Evolutionary conservation across 352 stramenopile species (phyloP).

Genomic region (Globisporangium radiosum): DNA sequence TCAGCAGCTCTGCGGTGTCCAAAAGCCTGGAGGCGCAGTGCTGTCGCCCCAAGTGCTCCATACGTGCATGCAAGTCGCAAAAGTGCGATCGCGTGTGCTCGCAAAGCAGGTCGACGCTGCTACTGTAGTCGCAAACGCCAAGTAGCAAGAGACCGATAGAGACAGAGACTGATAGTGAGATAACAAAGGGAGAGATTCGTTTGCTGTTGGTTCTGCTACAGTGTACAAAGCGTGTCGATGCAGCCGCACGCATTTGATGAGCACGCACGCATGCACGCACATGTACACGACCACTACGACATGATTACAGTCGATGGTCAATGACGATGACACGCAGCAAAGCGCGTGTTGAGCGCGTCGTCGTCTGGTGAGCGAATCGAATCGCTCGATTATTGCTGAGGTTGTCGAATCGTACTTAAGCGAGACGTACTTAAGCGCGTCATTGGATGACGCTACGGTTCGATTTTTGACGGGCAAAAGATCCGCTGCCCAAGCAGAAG

Average conservation of each 20-base stretch:
- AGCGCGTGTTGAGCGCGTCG: too few relatives aligned
- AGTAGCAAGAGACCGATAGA: background rate
- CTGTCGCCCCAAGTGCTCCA: slow-evolving; percentile 45
- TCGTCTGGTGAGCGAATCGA: too few relatives aligned
- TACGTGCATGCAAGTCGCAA: slow-evolving; percentile 59
- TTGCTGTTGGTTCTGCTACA: background rate
- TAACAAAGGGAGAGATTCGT: too few relatives aligned
- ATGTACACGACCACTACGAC: background rate
- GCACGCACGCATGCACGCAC: background rate
- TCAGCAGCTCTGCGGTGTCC: slow-evolving; percentile 51
- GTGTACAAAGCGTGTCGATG: background rate
- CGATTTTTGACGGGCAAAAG: too few relatives aligned
- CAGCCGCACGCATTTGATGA: background rate
- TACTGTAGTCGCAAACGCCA: background rate
- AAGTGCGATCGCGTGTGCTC: slow-evolving; percentile 27
- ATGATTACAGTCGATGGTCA: background rate
- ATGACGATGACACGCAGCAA: background rate
- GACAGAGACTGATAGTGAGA: background rate
- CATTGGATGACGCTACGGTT: too few relatives aligned
- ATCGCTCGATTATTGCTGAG: too few relatives aligned
- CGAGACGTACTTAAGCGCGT: too few relatives aligned
- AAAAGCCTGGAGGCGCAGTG: slow-evolving; percentile 60
- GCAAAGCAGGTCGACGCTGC: slow-evolving; percentile 30
- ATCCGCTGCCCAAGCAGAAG: too few relatives aligned
- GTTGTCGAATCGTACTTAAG: too few relatives aligned